Evolutionary conservation across 345 rosid genomes (phyloP), one percentile per base, ranked within the genome.

Genomic region (Citrus hindsii): DNA sequence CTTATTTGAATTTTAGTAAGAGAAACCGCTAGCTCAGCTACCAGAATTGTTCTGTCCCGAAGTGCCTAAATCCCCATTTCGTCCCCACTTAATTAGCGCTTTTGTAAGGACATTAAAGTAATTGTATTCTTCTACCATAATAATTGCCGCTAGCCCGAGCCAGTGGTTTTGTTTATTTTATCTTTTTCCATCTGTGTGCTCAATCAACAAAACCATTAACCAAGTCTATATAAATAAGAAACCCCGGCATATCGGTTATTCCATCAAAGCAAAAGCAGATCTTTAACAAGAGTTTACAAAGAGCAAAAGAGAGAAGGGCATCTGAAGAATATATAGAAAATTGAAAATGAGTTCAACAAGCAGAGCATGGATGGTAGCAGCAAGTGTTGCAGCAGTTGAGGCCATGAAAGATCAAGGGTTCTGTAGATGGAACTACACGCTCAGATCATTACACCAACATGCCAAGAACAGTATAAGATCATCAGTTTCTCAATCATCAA

Each of bases 371-470:
- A 48, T 76, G 0, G 88, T 83, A 6, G 93, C 90, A 1, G 85
- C 81, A 19, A 84, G 86, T 40, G 71, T 91, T 9, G 97, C 89
- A 24, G 89, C 88, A 6, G 90, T 93, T 42, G 94, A 89, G 82
- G 91, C 92, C 13, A 37, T 87, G 30, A 93, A 91, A 53, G 93
- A 90, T 62, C 90, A 88, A 55, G 94, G 94, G 0, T 70, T 90
- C 64, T 87, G 92, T 40, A 80, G 95, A 27, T 89, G 90, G 91
- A 93, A 87, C 79, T 85, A 83, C 84, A 30, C 77, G 19, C 37
- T 86, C 0, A 86, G 88, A 68, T 85, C 89, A 0, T 6, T 83
- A 53, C 82, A 88, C 32, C 92, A 88, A n/a, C 87, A 83, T 51
- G 84, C 80, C 79, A 89, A 87, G 71, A 86, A 53, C 73, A 78